A percentile compares a stretch with the other conserved stretches of the same genome.
Conservation (phyloP, 768 basidiomycete genomes). For the Cyclocybe aegerita region DNA sequence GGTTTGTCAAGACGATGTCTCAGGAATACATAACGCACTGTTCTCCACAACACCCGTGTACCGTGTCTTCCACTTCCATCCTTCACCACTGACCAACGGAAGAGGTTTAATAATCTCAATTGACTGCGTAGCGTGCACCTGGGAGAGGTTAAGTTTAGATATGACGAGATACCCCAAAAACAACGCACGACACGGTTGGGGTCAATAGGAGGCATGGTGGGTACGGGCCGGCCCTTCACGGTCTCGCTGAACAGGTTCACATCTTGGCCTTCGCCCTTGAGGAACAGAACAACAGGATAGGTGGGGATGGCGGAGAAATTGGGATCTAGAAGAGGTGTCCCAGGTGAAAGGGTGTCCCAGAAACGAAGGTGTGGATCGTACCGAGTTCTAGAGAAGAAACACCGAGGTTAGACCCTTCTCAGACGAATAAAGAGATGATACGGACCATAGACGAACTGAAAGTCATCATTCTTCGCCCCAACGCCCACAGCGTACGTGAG, state of each 20-base stretch:
- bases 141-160: neutral
- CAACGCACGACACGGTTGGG: constrained; percentile 64
- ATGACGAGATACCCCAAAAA: neutral
- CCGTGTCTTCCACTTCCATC: constrained; percentile 72
- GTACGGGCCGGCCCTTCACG: constrained; percentile 43
- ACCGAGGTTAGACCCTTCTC: neutral
- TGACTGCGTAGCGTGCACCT: constrained; percentile 80
- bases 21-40: constrained; percentile 45
- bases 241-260: constrained; percentile 66
- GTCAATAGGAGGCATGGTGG: constrained; percentile 71
- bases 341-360: neutral
- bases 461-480: constrained; percentile 77
- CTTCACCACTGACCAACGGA: constrained; percentile 71
- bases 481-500: constrained; percentile 79
- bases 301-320: constrained; percentile 80
- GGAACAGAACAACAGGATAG: constrained; percentile 75
- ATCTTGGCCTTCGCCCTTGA: constrained; percentile 71
- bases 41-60: constrained; percentile 79
- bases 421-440: neutral
- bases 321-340: constrained; percentile 17
- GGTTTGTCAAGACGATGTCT: neutral
- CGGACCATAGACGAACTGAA: constrained; percentile 70
- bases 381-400: constrained; percentile 45
- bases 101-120: constrained; percentile 81
- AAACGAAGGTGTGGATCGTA: constrained; percentile 22